Percentiles rank a stretch among this genome's conserved stretches.
Conservation (phyloP, 2,329 filamentous ascomycete genomes). For the Sphaerulina musiva region DNA sequence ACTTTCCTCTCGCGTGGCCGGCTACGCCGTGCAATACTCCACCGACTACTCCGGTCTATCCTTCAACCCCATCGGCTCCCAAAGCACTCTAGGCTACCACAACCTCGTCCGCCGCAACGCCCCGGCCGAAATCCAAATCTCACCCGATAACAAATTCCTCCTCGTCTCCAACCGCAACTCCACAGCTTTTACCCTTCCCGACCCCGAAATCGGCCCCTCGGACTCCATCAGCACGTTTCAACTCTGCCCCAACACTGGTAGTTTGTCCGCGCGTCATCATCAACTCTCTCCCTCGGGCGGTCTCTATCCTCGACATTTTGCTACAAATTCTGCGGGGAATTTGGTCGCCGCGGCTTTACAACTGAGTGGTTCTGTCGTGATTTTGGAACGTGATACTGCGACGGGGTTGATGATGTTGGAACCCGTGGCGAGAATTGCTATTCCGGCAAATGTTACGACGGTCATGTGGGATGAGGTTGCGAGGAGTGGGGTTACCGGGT, state of each 20-base stretch:
- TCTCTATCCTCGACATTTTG: constrained; percentile 59
- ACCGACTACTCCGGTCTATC: constrained; percentile 39
- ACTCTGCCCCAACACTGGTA: too few relatives aligned
- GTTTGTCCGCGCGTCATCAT: constrained; percentile 22
- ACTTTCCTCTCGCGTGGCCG: constrained; percentile 44
- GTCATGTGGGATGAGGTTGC: constrained; percentile 31
- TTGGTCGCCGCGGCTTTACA: constrained; percentile 62
- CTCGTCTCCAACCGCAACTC: constrained; percentile 64
- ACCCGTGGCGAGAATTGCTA: constrained; percentile 33
- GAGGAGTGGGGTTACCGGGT: constrained; percentile 6
- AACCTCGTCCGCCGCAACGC: constrained; percentile 44
- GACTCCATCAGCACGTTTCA: constrained; percentile 48
- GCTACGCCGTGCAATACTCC: constrained; percentile 45
- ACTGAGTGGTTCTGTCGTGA: constrained; percentile 51
- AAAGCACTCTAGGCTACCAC: constrained; percentile 43
- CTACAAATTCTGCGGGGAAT: constrained; percentile 57
- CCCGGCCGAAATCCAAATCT: constrained; percentile 50
- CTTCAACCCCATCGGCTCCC: constrained; percentile 42
- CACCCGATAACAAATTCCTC: constrained; percentile 52
- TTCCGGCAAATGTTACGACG: constrained; percentile 33
- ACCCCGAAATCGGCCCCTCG: constrained; percentile 37
- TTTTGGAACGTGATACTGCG: constrained; percentile 54
- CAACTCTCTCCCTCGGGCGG: constrained; percentile 61
- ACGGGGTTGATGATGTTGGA: constrained; percentile 57
- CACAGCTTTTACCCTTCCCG: constrained; percentile 45